Base-by-base conservation (phyloP, 1,139 yeast genomes). In the Lodderomyces margitis region DNA sequence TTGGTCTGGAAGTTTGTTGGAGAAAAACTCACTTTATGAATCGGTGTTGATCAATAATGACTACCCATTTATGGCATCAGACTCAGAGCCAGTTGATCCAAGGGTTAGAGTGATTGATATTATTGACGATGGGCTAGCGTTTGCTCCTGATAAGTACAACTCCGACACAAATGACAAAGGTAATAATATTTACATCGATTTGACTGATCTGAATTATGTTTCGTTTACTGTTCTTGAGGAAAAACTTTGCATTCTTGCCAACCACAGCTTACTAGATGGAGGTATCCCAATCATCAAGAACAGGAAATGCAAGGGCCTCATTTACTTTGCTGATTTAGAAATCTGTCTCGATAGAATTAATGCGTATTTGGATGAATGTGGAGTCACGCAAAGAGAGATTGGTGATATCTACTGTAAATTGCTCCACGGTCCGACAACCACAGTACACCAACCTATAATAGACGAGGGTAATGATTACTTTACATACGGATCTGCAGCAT, bases 1-100 rank as follows among this genome's bases (percentile, higher is more conserved):
- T 52, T 77, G 83, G 81, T 68, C 76, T 20, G 83, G 83, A 3
- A 68, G 72, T 32, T 61, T 75, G 5, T 59, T 79, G 32, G 83
- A 80, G 51, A 77, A 75, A 17, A 63, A 66, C 45, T 75, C 82
- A 6, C 55, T 80, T 8, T 80, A 80, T 48, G 84, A 78, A 50
- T 61, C 74, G 7, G 55, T 78, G 32, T 66, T 80, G 41, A 62
- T 67, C 36, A 65, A 66, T 42, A 78, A 78, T 53, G 76, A 77
- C 46, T 78, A 74, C 51, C 85, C 85, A 4, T 80, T 77, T 50
- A 63, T 80, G 65, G 61, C 63, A 44, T 66, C 61, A 34, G 75
- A 55, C 57, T 67, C 54, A 37, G 80, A 56, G 38, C 64, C 70
- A 3, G 57, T 68, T 17, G 67, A 67, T 46, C 73, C 73, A 0